Evolutionary conservation across 1,284 basidiomycete species (phyloP), one percentile per base, ranked within the genome.

Genomic region (Irpex sp.): DNA sequence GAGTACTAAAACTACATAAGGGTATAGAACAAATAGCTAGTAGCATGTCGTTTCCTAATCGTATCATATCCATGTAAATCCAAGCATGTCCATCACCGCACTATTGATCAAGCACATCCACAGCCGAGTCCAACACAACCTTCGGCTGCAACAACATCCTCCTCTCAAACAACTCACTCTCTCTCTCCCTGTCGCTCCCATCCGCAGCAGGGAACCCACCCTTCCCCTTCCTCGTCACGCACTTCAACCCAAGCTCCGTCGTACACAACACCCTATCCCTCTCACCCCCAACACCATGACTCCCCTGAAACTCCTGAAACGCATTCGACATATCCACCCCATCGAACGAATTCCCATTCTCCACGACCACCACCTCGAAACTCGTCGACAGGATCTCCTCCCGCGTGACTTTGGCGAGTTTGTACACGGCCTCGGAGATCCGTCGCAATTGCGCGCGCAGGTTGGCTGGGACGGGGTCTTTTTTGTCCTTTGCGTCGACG

Each of bases 381-480:
- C 81, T 83, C 3, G 88, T 87, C 5, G 85, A 87, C 78, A 90
- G 83, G 69, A 89, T 88, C 64, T 89, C 87, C 68, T 90, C 88
- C 51, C 83, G 77, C 50, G 83, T 82, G 53, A 89, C 82, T 55
- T 78, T 80, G 4, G 87, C 85, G 43, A 90, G 74, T 61, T 80
- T 79, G 69, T 82, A 82, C 21, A 86, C 86, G 0, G 85, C 79
- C 61, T 81, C 81, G 11, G 88, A 83, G 61, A 90, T 86, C 17
- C 87, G 81, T 26, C 79, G 80, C 7, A 89, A 79, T 68, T 88
- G 87, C 26, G 84, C 75, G 53, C 81, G 79, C 62, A 88, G 88
- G 11, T 80, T 81, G 5, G 76, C 69, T 47, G 80, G 79, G 35
- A 88, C 77, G 19, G 76, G 74, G 39, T 83, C 79, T 36, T 33